Evolutionary conservation across 1,139 yeast genomes (phyloP).

Genomic region (Saccharomyces hybrid): DNA sequence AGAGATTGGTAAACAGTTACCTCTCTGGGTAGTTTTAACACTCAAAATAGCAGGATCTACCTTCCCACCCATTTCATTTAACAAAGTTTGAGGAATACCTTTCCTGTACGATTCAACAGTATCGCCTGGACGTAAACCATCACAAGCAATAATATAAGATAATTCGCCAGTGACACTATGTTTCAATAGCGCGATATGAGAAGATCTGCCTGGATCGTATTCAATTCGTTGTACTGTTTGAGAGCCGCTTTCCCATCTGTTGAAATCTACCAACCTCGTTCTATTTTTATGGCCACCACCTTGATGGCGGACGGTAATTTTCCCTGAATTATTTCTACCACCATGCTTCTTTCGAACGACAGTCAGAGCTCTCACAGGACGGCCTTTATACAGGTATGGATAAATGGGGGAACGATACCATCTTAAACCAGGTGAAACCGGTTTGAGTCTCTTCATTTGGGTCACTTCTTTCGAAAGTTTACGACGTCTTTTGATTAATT

Average conservation of each 20-base stretch:
- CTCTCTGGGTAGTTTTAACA: constrained; percentile 81
- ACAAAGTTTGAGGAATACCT: constrained; percentile 75
- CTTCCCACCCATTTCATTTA: constrained; percentile 58
- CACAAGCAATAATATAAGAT: constrained; percentile 81
- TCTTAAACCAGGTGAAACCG: constrained; percentile 80
- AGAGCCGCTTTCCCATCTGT: constrained; percentile 58
- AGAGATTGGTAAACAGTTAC: constrained; percentile 85
- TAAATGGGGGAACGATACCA: constrained; percentile 87
- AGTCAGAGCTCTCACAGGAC: constrained; percentile 72
- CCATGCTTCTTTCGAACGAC: constrained; percentile 64
- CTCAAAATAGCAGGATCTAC: constrained; percentile 88
- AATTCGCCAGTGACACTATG: constrained; percentile 54
- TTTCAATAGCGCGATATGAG: constrained; percentile 82
- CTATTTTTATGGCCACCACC: constrained; percentile 97
- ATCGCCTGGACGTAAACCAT: constrained; percentile 91
- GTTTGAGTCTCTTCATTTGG: constrained; percentile 66
- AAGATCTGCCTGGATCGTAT: constrained; percentile 91
- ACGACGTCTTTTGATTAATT: constrained; percentile 60
- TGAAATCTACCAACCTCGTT: constrained; percentile 72
- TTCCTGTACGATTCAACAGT: constrained; percentile 77
- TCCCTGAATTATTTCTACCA: constrained; percentile 87
- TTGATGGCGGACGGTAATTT: constrained; percentile 84
- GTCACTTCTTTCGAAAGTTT: constrained; percentile 65
- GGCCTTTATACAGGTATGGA: constrained; percentile 78
- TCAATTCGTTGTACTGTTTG: constrained; percentile 84